These are phyloP conservation scores for Nakazawaea wickerhamii DNA, from an alignment of 805 yeast genomes.

Conservation along the genomic window DNA sequence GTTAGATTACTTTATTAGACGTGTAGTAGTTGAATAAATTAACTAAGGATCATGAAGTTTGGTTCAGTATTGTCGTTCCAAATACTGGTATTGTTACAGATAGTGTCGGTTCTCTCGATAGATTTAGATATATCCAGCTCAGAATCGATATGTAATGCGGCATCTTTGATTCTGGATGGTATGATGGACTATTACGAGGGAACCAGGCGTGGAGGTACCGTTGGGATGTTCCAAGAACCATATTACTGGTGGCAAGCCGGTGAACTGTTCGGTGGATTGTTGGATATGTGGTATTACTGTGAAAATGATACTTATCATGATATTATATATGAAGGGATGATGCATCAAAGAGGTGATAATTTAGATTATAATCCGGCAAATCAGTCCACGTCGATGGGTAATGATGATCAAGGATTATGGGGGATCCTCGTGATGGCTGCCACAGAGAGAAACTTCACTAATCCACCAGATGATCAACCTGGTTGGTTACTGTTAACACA, in stretches of 20 bases:
- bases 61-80: no score
- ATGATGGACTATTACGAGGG: slow-evolving; percentile 68
- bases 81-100: neutral
- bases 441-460: slow-evolving; percentile 79
- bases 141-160: slow-evolving; percentile 45
- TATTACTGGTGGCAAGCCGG: slow-evolving; percentile 99
- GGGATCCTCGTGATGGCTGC: slow-evolving; percentile 91
- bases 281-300: slow-evolving; percentile 72
- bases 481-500: slow-evolving; percentile 83
- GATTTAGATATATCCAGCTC: slow-evolving; percentile 9
- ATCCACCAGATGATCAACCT: slow-evolving; percentile 56
- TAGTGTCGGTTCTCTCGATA: neutral
- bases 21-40: no score
- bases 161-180: slow-evolving; percentile 51
- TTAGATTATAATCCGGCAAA: slow-evolving; percentile 81
- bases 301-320: slow-evolving; percentile 64
- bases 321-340: slow-evolving; percentile 53
- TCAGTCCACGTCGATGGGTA: slow-evolving; percentile 91
- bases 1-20: no score
- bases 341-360: slow-evolving; percentile 68
- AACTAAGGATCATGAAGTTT: no score
- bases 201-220: slow-evolving; percentile 58
- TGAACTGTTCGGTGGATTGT: slow-evolving; percentile 84
- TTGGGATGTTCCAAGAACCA: slow-evolving; percentile 84
- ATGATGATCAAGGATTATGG: slow-evolving; percentile 98